phyloP scores from a whole-genome alignment of 2,329 filamentous ascomycete genomes.

The Aspergillus sp. region DNA sequence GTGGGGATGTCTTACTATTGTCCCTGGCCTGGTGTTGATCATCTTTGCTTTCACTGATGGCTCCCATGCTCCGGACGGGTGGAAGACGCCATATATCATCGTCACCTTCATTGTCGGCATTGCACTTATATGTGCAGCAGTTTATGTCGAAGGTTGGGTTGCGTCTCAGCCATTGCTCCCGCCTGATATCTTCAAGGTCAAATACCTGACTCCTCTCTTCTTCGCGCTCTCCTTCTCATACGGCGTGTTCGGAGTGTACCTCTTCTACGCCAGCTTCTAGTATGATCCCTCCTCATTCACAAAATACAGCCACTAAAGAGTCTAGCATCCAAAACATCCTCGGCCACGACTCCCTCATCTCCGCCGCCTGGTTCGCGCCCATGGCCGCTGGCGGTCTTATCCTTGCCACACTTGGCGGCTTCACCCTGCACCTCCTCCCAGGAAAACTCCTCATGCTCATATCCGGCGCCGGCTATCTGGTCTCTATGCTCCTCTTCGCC shows the following conservation, averaged over 20 bases:
- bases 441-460: conserved; percentile 1
- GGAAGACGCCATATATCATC: conserved; percentile 9
- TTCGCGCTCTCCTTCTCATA: conserved; percentile 6
- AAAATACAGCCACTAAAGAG: background rate
- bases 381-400: background rate
- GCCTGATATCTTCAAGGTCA: conserved; percentile 13
- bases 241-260: conserved; percentile 10
- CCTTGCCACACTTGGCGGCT: conserved; percentile 2
- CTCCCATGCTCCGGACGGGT: conserved; percentile 4
- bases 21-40: background rate
- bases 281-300: background rate
- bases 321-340: conserved; percentile 4
- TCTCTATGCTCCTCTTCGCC: conserved; percentile 6
- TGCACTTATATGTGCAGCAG: conserved; percentile 1
- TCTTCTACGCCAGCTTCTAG: conserved; percentile 14
- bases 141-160: conserved; percentile 9
- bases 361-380: background rate
- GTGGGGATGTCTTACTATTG: background rate
- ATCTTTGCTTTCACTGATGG: conserved; percentile 9
- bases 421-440: conserved; percentile 1
- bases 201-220: conserved; percentile 8
- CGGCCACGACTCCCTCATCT: background rate
- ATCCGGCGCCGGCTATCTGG: background rate
- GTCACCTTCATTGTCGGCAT: conserved; percentile 4
- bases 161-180: background rate